Percentiles rank a stretch among this genome's conserved stretches.
Evolutionary conservation across 1,139 yeast genomes (phyloP).

Genomic region (Geotrichum fermentans): DNA sequence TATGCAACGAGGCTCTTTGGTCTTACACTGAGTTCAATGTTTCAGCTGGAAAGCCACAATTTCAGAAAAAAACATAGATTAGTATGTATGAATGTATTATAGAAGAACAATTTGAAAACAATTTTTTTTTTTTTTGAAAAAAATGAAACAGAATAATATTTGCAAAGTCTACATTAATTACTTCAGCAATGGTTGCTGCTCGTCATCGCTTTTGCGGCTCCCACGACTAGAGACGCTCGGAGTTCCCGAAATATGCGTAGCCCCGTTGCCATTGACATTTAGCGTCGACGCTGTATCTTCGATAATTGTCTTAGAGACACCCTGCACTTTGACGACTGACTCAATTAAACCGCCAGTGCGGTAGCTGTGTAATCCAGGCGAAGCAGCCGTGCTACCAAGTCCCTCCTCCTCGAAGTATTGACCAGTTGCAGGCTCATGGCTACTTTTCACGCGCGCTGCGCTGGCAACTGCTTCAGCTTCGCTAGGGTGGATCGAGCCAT

Average conservation of each 20-base stretch:
- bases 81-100: neutral
- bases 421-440: neutral
- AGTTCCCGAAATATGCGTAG: neutral
- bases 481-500: slow-evolving; percentile 45
- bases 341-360: slow-evolving; percentile 71
- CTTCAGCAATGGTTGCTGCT: slow-evolving; percentile 1
- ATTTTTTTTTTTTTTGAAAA: too few relatives aligned
- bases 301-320: slow-evolving; percentile 82
- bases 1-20: too few relatives aligned
- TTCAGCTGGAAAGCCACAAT: too few relatives aligned
- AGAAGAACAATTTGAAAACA: too few relatives aligned
- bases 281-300: slow-evolving; percentile 41
- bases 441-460: slow-evolving; percentile 20
- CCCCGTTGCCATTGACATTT: neutral
- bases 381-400: slow-evolving; percentile 18
- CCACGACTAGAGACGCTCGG: slow-evolving; percentile 2
- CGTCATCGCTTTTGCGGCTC: slow-evolving; percentile 1
- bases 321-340: slow-evolving; percentile 76
- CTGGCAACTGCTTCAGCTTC: slow-evolving; percentile 48
- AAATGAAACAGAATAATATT: too few relatives aligned
- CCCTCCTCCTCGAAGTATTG: neutral
- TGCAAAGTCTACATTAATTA: too few relatives aligned
- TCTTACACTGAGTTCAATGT: too few relatives aligned
- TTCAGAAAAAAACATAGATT: too few relatives aligned
- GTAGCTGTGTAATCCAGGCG: slow-evolving; percentile 31